Percentiles rank a stretch among this genome's conserved stretches.
These are phyloP conservation scores for Penicillium salamii DNA, from an alignment of 495 filamentous ascomycete species.

Conservation along the genomic window DNA sequence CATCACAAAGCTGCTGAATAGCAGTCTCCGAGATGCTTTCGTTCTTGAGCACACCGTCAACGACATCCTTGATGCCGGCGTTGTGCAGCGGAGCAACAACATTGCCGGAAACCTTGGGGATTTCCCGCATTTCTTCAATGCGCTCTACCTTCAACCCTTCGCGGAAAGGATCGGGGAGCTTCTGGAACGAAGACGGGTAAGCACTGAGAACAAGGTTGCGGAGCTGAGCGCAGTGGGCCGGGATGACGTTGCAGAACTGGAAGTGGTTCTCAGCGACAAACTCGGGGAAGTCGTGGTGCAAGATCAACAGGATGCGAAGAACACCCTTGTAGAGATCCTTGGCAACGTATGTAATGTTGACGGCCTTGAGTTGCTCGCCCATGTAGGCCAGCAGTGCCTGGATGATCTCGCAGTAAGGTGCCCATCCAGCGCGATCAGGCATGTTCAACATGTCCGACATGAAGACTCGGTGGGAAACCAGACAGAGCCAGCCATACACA, in stretches of 20 bases:
- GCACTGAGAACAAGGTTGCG: slow-evolving; percentile 86
- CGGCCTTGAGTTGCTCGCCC: slow-evolving; percentile 74
- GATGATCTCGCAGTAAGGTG: slow-evolving; percentile 69
- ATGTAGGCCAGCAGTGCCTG: slow-evolving; percentile 71
- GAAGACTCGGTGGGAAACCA: slow-evolving; percentile 84
- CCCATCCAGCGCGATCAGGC: slow-evolving; percentile 69
- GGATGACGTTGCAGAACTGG: slow-evolving; percentile 80
- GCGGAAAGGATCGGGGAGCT: slow-evolving; percentile 78
- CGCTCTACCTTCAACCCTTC: slow-evolving; percentile 78
- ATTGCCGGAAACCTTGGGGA: slow-evolving; percentile 61
- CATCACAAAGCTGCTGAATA: slow-evolving; percentile 68
- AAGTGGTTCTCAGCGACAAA: slow-evolving; percentile 87
- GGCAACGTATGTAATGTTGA: slow-evolving; percentile 62
- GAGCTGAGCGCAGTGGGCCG: slow-evolving; percentile 81
- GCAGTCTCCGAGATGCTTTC: slow-evolving; percentile 59
- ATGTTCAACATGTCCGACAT: slow-evolving; percentile 75
- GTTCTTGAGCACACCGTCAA: slow-evolving; percentile 63
- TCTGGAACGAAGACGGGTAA: slow-evolving; percentile 69
- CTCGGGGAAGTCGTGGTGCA: slow-evolving; percentile 93
- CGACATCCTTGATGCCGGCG: slow-evolving; percentile 61
- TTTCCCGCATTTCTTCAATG: slow-evolving; percentile 70
- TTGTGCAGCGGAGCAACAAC: slow-evolving; percentile 54
- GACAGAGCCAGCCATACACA: slow-evolving; percentile 75
- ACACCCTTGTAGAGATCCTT: slow-evolving; percentile 84
- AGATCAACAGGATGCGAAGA: slow-evolving; percentile 74